phyloP scores from a whole-genome alignment of 495 filamentous ascomycete species.

The Annulohypoxylon moriforme region DNA sequence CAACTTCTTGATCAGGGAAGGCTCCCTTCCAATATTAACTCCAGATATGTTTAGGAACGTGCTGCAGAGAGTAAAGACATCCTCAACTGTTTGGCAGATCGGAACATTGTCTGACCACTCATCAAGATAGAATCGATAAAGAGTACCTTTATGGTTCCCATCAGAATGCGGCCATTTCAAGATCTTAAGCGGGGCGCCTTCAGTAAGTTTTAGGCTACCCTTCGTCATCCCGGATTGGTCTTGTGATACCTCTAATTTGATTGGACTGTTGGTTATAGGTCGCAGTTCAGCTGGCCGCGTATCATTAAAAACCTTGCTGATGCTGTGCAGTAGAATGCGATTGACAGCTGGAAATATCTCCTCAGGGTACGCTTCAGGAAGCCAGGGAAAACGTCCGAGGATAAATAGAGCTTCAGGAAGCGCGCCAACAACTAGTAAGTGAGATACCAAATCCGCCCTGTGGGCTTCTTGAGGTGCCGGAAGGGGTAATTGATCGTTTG shows the following conservation, averaged over 20 bases:
- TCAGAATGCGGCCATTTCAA: slow-evolving; percentile 85
- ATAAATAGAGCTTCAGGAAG: slow-evolving; percentile 94
- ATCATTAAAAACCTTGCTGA: slow-evolving; percentile 65
- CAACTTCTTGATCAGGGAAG: slow-evolving; percentile 79
- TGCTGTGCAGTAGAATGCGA: slow-evolving; percentile 81
- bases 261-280: slow-evolving; percentile 17
- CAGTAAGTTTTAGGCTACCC: slow-evolving; percentile 69
- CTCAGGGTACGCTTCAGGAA: slow-evolving; percentile 84
- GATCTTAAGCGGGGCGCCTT: slow-evolving; percentile 68
- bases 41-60: slow-evolving; percentile 87
- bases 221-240: slow-evolving; percentile 74
- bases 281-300: slow-evolving; percentile 44
- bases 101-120: slow-evolving; percentile 96
- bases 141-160: slow-evolving; percentile 75
- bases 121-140: slow-evolving; percentile 95
- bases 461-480: slow-evolving; percentile 85
- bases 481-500: slow-evolving; percentile 63
- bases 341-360: slow-evolving; percentile 74
- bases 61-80: slow-evolving; percentile 87
- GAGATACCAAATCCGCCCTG: slow-evolving; percentile 84
- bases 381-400: slow-evolving; percentile 90
- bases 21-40: slow-evolving; percentile 87
- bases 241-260: slow-evolving; percentile 44
- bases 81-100: slow-evolving; percentile 87
- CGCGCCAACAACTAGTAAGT: slow-evolving; percentile 89